Base-by-base conservation (phyloP, 345 rosid species). In the Boechera retrofracta region DNA sequence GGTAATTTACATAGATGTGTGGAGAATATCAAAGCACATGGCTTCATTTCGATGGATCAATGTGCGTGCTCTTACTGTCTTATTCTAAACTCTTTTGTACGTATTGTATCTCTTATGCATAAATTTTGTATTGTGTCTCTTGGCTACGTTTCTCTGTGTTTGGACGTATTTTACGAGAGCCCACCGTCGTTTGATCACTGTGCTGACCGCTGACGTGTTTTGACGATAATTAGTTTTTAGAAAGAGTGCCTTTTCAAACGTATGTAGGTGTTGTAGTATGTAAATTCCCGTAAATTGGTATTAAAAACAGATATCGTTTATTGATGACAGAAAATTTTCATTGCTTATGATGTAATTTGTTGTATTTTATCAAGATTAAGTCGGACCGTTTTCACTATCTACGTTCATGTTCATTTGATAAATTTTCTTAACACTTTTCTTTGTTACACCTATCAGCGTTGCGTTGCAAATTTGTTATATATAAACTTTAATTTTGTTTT, bases 21-120 rank as follows among this genome's bases (percentile, higher is more conserved):
- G 69, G 69, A 12, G 56, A n/a, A 47, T 47, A 65, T 9, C 29
- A 47, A 64, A 31, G 55, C 41, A 47, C 28, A 45, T 64, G 69
- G 55, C 41, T n/a, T 64, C 28, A 33, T 47, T 28, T 47, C 10
- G 41, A 64, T 64, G 69, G 55, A 63, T 24, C 35, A 41, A 63
- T 42, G 44, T 59, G 0, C 28, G 15, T 8, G 26, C 63, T 58
- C 7, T 59, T 35, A 16, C 15, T 35, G 42, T 58, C 7, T 35
- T 35, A 35, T 35, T 6, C 28, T 12, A 4, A 41, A 62, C 67
- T 41, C 35, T 41, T 62, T 62, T 62, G 67, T 62, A 48, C 53
- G 24, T 48, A 41, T 62, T 24, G 3, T 57, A 33, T 9, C 45
- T 60, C 10, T 36, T 60, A 18, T 18, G 31, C 65, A 33, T 56